Evolutionary conservation across 345 rosid species (phyloP).

Genomic region (Lepidium aucheri): DNA sequence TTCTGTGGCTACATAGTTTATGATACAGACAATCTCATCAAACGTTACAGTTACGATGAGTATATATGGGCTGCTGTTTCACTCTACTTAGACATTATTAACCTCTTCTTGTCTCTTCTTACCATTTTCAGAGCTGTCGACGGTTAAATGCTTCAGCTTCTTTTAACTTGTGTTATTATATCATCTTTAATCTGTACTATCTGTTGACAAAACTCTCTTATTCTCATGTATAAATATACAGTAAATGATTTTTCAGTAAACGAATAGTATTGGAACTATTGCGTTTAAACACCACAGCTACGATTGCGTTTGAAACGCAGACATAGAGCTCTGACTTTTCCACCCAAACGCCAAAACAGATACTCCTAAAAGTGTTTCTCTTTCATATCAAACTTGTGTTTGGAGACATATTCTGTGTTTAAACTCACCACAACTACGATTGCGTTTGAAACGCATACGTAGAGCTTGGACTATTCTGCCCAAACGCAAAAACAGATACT

Average conservation of each 20-base stretch:
- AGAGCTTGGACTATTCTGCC: too few species aligned
- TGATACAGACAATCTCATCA: conserved; percentile 84
- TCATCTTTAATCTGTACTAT: neutral
- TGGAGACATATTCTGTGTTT: too few species aligned
- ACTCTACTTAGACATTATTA: conserved; percentile 64
- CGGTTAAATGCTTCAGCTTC: neutral
- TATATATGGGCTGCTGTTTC: conserved; percentile 88
- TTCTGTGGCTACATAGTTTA: conserved; percentile 81
- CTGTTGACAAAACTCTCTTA: neutral
- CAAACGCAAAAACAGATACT: neutral
- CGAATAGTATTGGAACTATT: too few species aligned
- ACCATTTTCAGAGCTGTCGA: conserved; percentile 73
- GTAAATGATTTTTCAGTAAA: too few species aligned
- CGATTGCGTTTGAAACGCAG: too few species aligned
- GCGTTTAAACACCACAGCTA: too few species aligned
- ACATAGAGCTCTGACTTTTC: too few species aligned
- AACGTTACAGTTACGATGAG: conserved; percentile 66
- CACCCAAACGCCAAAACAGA: too few species aligned
- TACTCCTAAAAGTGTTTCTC: too few species aligned
- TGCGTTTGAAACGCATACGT: too few species aligned
- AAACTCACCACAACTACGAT: neutral
- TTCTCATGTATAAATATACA: neutral
- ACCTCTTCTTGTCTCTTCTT: conserved; percentile 64
- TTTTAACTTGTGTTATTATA: neutral
- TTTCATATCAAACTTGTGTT: too few species aligned